phyloP scores from a whole-genome alignment of 2,329 filamentous ascomycete genomes.

The Apiospora kogelbergensis region DNA sequence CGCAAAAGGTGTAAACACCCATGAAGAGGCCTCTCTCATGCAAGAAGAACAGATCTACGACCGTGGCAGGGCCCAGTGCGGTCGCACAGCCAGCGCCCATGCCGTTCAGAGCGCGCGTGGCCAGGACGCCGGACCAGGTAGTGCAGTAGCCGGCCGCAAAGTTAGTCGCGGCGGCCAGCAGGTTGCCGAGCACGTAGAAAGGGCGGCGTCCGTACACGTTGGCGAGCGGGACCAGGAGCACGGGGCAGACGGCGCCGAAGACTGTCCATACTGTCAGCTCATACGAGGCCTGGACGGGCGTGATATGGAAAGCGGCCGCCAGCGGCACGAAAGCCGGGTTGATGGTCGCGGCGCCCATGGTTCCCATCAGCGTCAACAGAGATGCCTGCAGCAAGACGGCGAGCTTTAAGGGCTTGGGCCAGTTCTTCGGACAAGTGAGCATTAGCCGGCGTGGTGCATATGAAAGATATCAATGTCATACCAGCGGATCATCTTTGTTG shows the following conservation, averaged over 20 bases:
- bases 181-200: constrained; percentile 30
- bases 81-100: constrained; percentile 17
- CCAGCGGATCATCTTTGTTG: constrained; percentile 8
- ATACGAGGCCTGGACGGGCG: constrained; percentile 31
- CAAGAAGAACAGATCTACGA: constrained; percentile 24
- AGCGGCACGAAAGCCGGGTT: constrained; percentile 34
- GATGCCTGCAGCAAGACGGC: constrained; percentile 26
- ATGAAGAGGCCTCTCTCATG: constrained; percentile 26
- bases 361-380: constrained; percentile 31
- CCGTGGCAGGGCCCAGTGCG: constrained; percentile 20
- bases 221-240: constrained; percentile 26
- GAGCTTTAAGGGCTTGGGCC: background rate
- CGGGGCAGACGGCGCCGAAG: constrained; percentile 32
- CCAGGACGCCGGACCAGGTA: constrained; percentile 21
- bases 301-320: constrained; percentile 29
- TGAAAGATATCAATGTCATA: background rate
- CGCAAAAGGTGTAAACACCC: constrained; percentile 23
- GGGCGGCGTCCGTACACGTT: constrained; percentile 35
- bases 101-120: constrained; percentile 22
- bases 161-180: constrained; percentile 29
- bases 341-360: constrained; percentile 26
- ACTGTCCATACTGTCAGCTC: constrained; percentile 34
- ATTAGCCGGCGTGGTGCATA: too few species aligned
- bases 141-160: constrained; percentile 25
- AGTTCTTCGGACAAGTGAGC: background rate